Evolutionary conservation across 257 asterid species (phyloP).

Genomic region (Leptodermis oblonga): DNA sequence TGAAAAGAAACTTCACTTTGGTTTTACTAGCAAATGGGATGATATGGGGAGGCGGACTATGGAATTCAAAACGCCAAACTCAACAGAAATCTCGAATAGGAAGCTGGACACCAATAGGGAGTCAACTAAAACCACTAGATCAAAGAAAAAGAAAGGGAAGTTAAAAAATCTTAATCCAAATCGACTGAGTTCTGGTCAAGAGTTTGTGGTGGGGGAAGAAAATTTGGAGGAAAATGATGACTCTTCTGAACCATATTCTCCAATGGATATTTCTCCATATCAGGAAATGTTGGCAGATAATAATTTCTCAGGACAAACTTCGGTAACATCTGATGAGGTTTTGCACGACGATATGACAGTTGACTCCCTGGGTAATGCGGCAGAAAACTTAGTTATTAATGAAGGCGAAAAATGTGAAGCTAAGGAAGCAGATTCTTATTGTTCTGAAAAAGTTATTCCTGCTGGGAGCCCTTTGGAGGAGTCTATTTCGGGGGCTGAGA

Average conservation of each 20-base stretch:
- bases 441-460: slow-evolving; percentile 29
- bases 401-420: slow-evolving; percentile 35
- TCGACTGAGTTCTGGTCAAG: slow-evolving; percentile 43
- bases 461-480: slow-evolving; percentile 54
- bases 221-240: slow-evolving; percentile 38
- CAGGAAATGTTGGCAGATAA: slow-evolving; percentile 50
- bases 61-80: slow-evolving; percentile 62
- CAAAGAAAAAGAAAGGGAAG: slow-evolving; percentile 79
- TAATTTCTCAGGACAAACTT: slow-evolving; percentile 56
- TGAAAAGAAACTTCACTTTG: slow-evolving; percentile 51
- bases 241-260: slow-evolving; percentile 69
- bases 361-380: slow-evolving; percentile 48
- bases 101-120: slow-evolving; percentile 63
- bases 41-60: slow-evolving; percentile 29
- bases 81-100: slow-evolving; percentile 42
- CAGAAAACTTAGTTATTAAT: slow-evolving; percentile 40
- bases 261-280: slow-evolving; percentile 92
- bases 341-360: slow-evolving; percentile 35
- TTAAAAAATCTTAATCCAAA: slow-evolving; percentile 38
- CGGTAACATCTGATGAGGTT: slow-evolving; percentile 68
- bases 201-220: slow-evolving; percentile 44
- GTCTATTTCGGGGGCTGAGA: slow-evolving; percentile 68
- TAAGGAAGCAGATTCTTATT: slow-evolving; percentile 23
- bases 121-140: slow-evolving; percentile 44
- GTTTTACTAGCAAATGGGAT: slow-evolving; percentile 45